Base-by-base conservation (phyloP, 805 yeast genomes). In the Yamadazyma ubonensis region DNA sequence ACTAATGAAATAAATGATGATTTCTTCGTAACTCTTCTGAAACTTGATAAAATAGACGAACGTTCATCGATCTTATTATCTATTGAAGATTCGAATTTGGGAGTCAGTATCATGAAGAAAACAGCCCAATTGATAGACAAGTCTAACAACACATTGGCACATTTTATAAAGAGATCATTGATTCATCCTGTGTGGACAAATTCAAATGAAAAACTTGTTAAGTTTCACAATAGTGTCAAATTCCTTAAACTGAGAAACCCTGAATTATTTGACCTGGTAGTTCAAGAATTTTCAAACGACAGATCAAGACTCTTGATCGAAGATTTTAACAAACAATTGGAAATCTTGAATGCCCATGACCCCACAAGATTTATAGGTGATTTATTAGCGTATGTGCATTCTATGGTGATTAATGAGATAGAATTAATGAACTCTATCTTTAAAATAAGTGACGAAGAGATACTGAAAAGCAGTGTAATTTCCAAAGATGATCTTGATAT, bases 301-400 rank as follows among this genome's bases (percentile, higher is more conserved):
- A 73, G 96, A 32, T 79, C 90, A 1, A 75, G 79, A 45, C 59
- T 63, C 4, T 63, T 87, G 3, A 63, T 78, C 4, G 83, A 79
- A 36, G 95, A 88, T 29, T 88, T 90, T 51, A 52, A 78, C 29
- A 63, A 61, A 18, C 43, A 42, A 25, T 32, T 42, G 11, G 38
- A 34, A 21, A 21, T 38, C 36, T 36, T 14, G 41, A 44, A 83
- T 6, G 82, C 86, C 0, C 84, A 84, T 57, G 96, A 91, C 56
- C 86, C 96, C 1, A 69, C 81, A 18, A 70, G 96, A 40, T 90
- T 81, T 48, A 69, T 87, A 12, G 95, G 97, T 18, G 96, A 89
- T 56, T 72, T 93, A 22, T 65, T 93, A 27, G 98, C 98, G 0
- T 86, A 85, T 67, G 73, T 89, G 2, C 97, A 93, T 56, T 78